Percentiles rank a stretch among this genome's conserved stretches.
Evolutionary conservation across 495 filamentous ascomycete genomes (phyloP).

Genomic region (Cairneyella variabilis): DNA sequence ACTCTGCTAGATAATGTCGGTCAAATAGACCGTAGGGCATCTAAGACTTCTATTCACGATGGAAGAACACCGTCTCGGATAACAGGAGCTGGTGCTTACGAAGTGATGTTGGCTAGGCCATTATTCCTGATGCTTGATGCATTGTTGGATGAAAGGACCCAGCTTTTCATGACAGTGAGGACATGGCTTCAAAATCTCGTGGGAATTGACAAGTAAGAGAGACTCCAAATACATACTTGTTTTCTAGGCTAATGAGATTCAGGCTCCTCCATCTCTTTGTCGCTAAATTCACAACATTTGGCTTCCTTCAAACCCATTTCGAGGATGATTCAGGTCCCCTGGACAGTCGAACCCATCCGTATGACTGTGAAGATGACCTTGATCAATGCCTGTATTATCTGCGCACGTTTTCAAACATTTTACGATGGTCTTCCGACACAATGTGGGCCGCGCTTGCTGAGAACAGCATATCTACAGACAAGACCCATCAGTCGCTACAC

Average conservation of each 20-base stretch:
- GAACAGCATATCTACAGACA: slow-evolving; percentile 36
- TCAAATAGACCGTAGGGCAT: slow-evolving; percentile 37
- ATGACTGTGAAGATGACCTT: slow-evolving; percentile 57
- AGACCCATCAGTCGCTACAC: slow-evolving; percentile 31
- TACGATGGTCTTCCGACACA: slow-evolving; percentile 57
- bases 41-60: slow-evolving; percentile 49
- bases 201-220: slow-evolving; percentile 54
- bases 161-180: slow-evolving; percentile 69
- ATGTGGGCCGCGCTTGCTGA: slow-evolving; percentile 59
- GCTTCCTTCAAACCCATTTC: slow-evolving; percentile 45
- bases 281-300: slow-evolving; percentile 47
- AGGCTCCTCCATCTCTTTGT: slow-evolving; percentile 56
- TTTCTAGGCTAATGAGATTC: slow-evolving; percentile 11
- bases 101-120: slow-evolving; percentile 75
- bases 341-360: slow-evolving; percentile 27
- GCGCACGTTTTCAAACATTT: slow-evolving; percentile 66
- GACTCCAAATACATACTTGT: slow-evolving; percentile 15
- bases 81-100: slow-evolving; percentile 48
- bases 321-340: slow-evolving; percentile 19
- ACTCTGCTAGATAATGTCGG: slow-evolving; percentile 59
- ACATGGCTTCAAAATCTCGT: slow-evolving; percentile 78
- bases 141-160: slow-evolving; percentile 66
- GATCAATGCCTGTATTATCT: slow-evolving; percentile 77
- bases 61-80: slow-evolving; percentile 44
- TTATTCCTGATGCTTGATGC: slow-evolving; percentile 80